Conservation (phyloP, 495 filamentous ascomycete species). For the Podospora sp. region DNA sequence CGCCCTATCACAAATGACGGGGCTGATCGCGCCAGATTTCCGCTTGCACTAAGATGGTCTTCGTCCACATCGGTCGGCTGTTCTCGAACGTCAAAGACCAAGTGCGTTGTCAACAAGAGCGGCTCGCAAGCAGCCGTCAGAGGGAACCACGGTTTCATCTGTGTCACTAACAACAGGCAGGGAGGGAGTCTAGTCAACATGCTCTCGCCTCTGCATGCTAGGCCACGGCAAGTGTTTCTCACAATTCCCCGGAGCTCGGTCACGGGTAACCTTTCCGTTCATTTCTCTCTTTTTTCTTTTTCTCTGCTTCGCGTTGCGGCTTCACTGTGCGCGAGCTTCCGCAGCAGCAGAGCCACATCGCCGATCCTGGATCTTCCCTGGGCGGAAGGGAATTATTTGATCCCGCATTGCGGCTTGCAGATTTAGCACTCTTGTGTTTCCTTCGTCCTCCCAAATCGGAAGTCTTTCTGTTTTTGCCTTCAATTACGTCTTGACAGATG, state of each 20-base stretch:
- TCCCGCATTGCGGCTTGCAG: not conserved
- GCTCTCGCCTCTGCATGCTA: not conserved
- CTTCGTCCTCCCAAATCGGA: not conserved
- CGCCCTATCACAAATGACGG: constrained; percentile 19
- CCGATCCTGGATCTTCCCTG: not conserved
- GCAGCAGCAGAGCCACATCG: not conserved
- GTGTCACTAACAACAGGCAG: not conserved
- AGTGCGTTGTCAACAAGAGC: not conserved
- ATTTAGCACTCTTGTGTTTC: not conserved
- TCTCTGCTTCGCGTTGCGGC: not conserved
- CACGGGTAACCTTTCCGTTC: not conserved
- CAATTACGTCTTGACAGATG: not conserved
- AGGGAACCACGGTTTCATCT: not conserved
- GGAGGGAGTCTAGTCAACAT: not conserved
- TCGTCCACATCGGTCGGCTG: not conserved
- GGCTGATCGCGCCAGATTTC: not conserved
- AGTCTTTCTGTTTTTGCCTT: not conserved
- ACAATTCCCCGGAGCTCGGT: not conserved
- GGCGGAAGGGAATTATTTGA: not conserved
- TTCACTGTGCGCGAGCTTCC: too few relatives aligned
- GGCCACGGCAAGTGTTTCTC: not conserved
- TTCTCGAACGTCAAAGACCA: not conserved
- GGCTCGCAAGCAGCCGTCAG: not conserved
- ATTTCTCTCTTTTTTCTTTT: not conserved
- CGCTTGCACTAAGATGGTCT: not conserved